Evolutionary conservation across 768 basidiomycete genomes (phyloP), one percentile per base, ranked within the genome.

Genomic region (Cyclocybe aegerita): DNA sequence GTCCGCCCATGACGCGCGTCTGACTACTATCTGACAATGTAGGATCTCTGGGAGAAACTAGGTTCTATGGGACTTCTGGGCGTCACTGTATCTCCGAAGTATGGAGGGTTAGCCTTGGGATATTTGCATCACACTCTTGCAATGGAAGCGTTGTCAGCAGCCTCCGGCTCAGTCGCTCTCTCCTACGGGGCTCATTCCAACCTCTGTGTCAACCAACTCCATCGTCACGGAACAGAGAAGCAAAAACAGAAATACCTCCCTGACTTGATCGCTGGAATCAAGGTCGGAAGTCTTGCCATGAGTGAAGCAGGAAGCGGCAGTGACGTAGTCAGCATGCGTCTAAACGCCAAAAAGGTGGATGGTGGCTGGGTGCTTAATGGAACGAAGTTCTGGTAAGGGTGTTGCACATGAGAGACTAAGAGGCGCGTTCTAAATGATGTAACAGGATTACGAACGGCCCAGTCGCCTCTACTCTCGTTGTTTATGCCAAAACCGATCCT

Each of bases 361-460:
- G 88, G 84, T 37, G 86, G 90, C 34, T 97, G 82, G 78, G 72
- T 75, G 50, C 66, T 98, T 55, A 95, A 90, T 60, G 95, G 94
- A 0, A 92, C 84, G 59, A 97, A 97, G 66, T 95, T 95, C 70
- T 98, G 94, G 94, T 92, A 53, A 50, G 81, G 54, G 33, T 30
- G 4, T 9, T 41, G 42, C n/a, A 31, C 29, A 44, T 34, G 14
- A 7, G 31, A 29, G 42, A 50, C 34, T 15, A 32, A 34, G 29
- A 39, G 14, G 17, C 3, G 16, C 15, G 32, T 46, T 42, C 54
- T 49, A 55, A 44, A 40, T 49, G 40, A 45, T 30, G 23, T 44
- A 33, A 50, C 36, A 94, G 93, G 93, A 96, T 96, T 64, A 96
- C 93, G 10, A 97, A 98, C 65, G 94, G 95, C 2, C 93, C 94